Base-by-base conservation (phyloP, 495 filamentous ascomycete genomes). In the Aspergillus homomorphus region DNA sequence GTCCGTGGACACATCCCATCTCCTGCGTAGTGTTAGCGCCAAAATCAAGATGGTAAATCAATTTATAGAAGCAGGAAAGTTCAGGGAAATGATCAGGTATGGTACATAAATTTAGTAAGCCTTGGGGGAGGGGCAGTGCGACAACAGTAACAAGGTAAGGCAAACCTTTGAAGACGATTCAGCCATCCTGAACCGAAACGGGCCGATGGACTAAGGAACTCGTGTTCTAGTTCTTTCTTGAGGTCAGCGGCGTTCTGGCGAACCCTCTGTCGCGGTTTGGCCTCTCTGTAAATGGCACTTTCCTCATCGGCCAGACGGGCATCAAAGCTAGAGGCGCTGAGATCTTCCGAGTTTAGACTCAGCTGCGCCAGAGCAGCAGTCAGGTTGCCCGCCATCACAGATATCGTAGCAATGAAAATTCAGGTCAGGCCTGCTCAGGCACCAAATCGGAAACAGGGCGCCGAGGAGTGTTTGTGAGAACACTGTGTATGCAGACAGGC, bases 101-200 rank as follows among this genome's bases (percentile, higher is more conserved):
- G 24, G 20, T 55, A 14, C 42, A 7, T 26, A 0, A 9, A 10
- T 10, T 16, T 4, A 7, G 30, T 28, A 46, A 44, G 22, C 21
- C 23, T 30, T 2, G 14, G 1, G 12, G 4, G 26, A 45, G 21
- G 42, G 16, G 20, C 38, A 51, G 45, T 5, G 12, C 30, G 44
- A 20, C n/a, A 52, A 23, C 49, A 23, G 24, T 0, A 10, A 22
- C 19, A 42, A 30, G 43, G 8, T 12, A 9, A 30, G 28, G 64
- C 75, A 53, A 72, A 88, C 83, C 89, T 89, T 72, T 98, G 94
- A 20, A 98, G 70, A 43, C 82, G 80, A 70, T 96, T 91, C 50
- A 98, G 78, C 94, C 93, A 98, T 68, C 85, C 83, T 2, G 80
- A 72, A 44, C 86, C 88, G 72, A 98, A 97, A 2, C 77, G 77